phyloP scores from a whole-genome alignment of 495 filamentous ascomycete genomes.

The Tuber magnatum region DNA sequence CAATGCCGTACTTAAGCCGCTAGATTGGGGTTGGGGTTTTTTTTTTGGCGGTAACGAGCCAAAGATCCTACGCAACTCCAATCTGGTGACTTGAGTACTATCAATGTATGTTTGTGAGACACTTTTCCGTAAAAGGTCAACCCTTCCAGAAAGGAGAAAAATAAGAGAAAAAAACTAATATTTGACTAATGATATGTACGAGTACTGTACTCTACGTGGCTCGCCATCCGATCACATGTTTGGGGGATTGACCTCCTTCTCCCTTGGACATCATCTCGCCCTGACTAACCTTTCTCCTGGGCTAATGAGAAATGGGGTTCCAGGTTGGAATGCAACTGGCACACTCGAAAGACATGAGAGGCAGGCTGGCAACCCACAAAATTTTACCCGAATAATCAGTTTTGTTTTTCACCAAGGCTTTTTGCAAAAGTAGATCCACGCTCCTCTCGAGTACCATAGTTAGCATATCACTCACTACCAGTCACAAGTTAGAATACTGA shows the following conservation, averaged over 20 bases:
- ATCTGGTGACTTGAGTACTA: too few relatives aligned
- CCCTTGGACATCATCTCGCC: background rate
- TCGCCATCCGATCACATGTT: background rate
- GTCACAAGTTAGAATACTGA: background rate
- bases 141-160: background rate
- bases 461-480: background rate
- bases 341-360: background rate
- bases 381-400: background rate
- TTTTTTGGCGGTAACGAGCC: too few relatives aligned
- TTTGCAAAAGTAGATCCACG: background rate
- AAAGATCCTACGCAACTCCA: too few relatives aligned
- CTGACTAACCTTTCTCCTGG: background rate
- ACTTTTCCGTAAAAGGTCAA: background rate
- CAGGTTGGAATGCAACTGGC: background rate
- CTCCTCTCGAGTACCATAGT: background rate
- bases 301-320: background rate
- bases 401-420: background rate
- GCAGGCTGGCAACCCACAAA: background rate
- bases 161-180: background rate
- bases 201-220: background rate
- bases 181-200: background rate
- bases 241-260: background rate
- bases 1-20: too few relatives aligned
- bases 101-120: background rate
- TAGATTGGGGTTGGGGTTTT: too few relatives aligned